A percentile compares a stretch with the other conserved stretches of the same genome.
phyloP scores from a whole-genome alignment of 169 alveolate species.

The Eimeria falciformis region DNA sequence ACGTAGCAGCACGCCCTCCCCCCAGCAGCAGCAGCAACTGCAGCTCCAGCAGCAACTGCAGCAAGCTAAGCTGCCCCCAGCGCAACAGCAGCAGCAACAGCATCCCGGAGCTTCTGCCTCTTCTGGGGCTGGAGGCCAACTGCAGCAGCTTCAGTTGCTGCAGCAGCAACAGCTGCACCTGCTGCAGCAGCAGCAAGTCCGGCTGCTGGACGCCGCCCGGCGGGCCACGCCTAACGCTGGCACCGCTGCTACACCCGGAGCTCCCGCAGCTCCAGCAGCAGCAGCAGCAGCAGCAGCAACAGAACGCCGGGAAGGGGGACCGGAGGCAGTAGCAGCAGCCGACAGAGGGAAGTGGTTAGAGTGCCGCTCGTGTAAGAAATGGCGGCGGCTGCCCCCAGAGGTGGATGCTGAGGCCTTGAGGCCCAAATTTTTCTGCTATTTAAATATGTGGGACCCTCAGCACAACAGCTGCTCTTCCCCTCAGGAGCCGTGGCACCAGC shows the following conservation, averaged over 20 bases:
- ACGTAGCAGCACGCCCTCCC: slow-evolving; percentile 35
- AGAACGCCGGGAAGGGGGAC: slow-evolving; percentile 51
- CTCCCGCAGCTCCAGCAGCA: slow-evolving; percentile 42
- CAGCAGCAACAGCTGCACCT: slow-evolving; percentile 72
- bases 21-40: slow-evolving; percentile 45
- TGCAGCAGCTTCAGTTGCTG: slow-evolving; percentile 53
- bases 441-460: slow-evolving; percentile 70
- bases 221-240: slow-evolving; percentile 52
- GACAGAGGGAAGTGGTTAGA: slow-evolving; percentile 54
- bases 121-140: slow-evolving; percentile 42
- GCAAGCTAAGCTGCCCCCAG: slow-evolving; percentile 15
- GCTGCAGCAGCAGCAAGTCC: slow-evolving; percentile 63
- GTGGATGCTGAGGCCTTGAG: slow-evolving; percentile 71
- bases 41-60: slow-evolving; percentile 48
- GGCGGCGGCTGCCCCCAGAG: slow-evolving; percentile 70
- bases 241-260: slow-evolving; percentile 15
- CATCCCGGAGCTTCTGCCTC: slow-evolving; percentile 40
- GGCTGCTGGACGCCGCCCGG: slow-evolving; percentile 72
- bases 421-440: slow-evolving; percentile 65
- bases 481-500: slow-evolving; percentile 78
- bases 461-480: slow-evolving; percentile 64
- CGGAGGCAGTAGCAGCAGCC: slow-evolving; percentile 58
- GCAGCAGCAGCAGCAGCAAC: slow-evolving; percentile 20
- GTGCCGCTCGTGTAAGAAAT: slow-evolving; percentile 73
- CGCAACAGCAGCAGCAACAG: slow-evolving; percentile 60